Conservation (phyloP, 805 yeast species). For the Metschnikowia continentalis region DNA sequence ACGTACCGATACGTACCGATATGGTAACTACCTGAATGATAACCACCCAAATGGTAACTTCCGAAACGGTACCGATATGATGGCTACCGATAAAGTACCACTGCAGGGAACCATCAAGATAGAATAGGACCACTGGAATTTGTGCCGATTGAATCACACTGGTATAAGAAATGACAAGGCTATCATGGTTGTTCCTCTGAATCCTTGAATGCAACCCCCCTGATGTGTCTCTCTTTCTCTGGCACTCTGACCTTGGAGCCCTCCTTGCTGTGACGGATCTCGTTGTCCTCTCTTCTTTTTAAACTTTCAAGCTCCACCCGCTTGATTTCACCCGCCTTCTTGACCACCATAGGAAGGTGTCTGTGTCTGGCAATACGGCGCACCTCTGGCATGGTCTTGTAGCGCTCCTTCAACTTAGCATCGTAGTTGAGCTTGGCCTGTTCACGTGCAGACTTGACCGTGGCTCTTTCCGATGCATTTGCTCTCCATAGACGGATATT, state of each 20-base stretch:
- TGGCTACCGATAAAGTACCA: no score
- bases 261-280: conserved; percentile 70
- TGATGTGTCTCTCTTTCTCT: conserved; percentile 84
- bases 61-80: no score
- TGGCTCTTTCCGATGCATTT: conserved; percentile 77
- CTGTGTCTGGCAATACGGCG: conserved; percentile 86
- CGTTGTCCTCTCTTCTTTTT: conserved; percentile 79
- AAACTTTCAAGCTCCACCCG: conserved; percentile 64
- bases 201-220: conserved; percentile 70
- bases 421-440: conserved; percentile 85
- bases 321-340: conserved; percentile 87
- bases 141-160: no score
- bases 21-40: no score
- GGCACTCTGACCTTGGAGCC: conserved; percentile 54
- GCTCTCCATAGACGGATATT: conserved; percentile 93
- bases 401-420: conserved; percentile 85
- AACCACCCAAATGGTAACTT: no score
- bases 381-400: conserved; percentile 94
- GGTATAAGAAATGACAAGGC: no score
- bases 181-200: conserved; percentile 4
- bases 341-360: conserved; percentile 82
- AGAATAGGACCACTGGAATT: no score
- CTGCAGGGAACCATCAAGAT: no score
- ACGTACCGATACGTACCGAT: no score
- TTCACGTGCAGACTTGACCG: conserved; percentile 74